Conservation (phyloP, 2,329 filamentous ascomycete species). For the Penicillium oxalicum region DNA sequence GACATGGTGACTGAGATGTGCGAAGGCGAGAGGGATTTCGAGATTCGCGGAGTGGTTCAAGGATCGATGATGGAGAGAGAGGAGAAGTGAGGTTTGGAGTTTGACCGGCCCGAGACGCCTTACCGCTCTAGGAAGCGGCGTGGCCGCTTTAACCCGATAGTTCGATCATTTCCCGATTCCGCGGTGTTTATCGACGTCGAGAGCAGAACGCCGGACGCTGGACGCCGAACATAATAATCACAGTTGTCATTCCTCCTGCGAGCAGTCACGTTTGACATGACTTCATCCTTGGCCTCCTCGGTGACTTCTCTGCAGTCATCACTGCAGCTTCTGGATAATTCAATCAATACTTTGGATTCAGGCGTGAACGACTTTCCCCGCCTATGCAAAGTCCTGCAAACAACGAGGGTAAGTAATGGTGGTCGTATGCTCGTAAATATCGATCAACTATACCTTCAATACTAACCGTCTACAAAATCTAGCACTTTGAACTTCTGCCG, state of each 20-base stretch:
- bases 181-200: too few relatives aligned
- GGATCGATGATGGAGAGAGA: conserved; percentile 27
- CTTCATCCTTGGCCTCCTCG: conserved; percentile 51
- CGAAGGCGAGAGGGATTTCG: conserved; percentile 24
- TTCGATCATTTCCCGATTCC: conserved; percentile 6
- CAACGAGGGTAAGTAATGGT: conserved; percentile 48
- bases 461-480: conserved; percentile 1
- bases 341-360: conserved; percentile 56
- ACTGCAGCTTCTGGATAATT: conserved; percentile 57
- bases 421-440: too few relatives aligned
- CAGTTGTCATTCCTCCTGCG: too few relatives aligned
- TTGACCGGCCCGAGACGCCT: conserved; percentile 28
- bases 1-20: conserved; percentile 57
- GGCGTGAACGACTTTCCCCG: conserved; percentile 60
- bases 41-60: conserved; percentile 21
- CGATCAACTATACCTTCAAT: too few relatives aligned
- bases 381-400: conserved; percentile 57
- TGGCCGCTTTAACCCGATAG: conserved; percentile 29
- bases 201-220: conserved; percentile 1
- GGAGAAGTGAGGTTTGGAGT: conserved; percentile 35
- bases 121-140: conserved; percentile 20
- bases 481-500: conserved; percentile 92
- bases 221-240: too few relatives aligned
- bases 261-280: conserved; percentile 23
- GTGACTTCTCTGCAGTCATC: conserved; percentile 57